These are phyloP conservation scores for Pythium sukuiense DNA, from an alignment of 352 stramenopile species.

Conservation along the genomic window DNA sequence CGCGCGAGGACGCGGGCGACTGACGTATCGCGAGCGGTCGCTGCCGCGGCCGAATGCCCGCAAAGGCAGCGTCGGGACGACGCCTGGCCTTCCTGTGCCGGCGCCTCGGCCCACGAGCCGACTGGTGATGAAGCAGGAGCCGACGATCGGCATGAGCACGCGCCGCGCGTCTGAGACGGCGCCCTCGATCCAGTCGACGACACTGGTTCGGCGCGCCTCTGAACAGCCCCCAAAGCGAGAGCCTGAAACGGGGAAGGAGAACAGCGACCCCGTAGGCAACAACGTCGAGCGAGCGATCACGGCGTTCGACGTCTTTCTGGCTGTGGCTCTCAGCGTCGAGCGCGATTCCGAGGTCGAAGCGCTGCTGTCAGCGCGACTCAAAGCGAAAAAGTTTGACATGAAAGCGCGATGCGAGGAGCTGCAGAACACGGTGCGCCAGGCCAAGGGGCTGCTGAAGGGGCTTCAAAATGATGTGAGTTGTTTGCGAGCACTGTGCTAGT, in stretches of 20 bases:
- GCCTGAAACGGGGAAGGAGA: conserved; percentile 19
- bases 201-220: conserved; percentile 2
- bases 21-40: conserved; percentile 22
- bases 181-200: conserved; percentile 1
- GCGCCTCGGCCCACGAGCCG: conserved; percentile 20
- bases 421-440: conserved; percentile 51
- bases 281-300: not conserved
- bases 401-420: conserved; percentile 64
- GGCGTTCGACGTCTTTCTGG: not conserved
- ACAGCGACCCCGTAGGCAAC: conserved; percentile 10
- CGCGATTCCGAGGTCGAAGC: conserved; percentile 44
- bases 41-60: conserved; percentile 22
- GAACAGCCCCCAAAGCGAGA: conserved; percentile 9
- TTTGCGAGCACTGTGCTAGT: not conserved
- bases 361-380: conserved; percentile 53
- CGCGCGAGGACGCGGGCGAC: conserved; percentile 16
- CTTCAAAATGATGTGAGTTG: conserved; percentile 36
- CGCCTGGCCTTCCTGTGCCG: not conserved
- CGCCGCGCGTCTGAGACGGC: conserved; percentile 22
- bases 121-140: conserved; percentile 24
- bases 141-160: not conserved
- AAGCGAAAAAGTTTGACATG: conserved; percentile 69
- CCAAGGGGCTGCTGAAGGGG: conserved; percentile 43
- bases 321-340: conserved; percentile 32
- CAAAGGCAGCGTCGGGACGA: conserved; percentile 7